Percentiles rank a stretch among this genome's conserved stretches.
These are phyloP conservation scores for Lasiodiplodia theobromae DNA, from an alignment of 2,329 filamentous ascomycete genomes.

Conservation along the genomic window DNA sequence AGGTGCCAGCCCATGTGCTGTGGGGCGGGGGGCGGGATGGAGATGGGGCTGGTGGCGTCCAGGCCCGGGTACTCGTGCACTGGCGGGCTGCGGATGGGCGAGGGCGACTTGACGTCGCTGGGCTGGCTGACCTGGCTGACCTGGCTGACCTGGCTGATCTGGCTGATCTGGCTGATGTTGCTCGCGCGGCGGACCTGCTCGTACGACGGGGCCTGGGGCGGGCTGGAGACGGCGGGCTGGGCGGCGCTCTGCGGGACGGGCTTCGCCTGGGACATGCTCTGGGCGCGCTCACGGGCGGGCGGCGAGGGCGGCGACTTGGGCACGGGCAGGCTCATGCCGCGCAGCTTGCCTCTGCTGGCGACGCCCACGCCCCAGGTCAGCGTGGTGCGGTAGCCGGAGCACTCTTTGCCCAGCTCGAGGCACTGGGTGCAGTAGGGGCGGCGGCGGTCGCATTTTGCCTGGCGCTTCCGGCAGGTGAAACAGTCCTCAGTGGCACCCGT, in stretches of 20 bases:
- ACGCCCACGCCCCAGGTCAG: slow-evolving; percentile 97
- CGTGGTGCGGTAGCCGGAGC: slow-evolving; percentile 95
- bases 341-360: slow-evolving; percentile 91
- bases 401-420: slow-evolving; percentile 88
- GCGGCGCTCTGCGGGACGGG: background rate
- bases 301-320: slow-evolving; percentile 50
- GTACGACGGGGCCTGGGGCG: background rate
- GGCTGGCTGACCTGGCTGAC: slow-evolving; percentile 1
- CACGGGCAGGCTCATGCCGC: slow-evolving; percentile 79
- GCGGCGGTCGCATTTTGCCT: slow-evolving; percentile 85
- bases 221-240: slow-evolving; percentile 7
- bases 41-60: slow-evolving; percentile 48
- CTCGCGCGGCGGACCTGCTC: slow-evolving; percentile 6
- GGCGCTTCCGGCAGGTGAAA: slow-evolving; percentile 87
- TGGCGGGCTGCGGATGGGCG: slow-evolving; percentile 30
- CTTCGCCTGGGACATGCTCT: slow-evolving; percentile 19
- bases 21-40: slow-evolving; percentile 47
- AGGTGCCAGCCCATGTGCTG: slow-evolving; percentile 47
- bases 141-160: slow-evolving; percentile 8
- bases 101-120: slow-evolving; percentile 25
- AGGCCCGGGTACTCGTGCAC: slow-evolving; percentile 46
- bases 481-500: slow-evolving; percentile 94
- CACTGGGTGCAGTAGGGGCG: slow-evolving; percentile 96
- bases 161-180: slow-evolving; percentile 17
- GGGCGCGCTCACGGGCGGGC: slow-evolving; percentile 32